phyloP scores from a whole-genome alignment of 441 rosid genomes.

The Erysimum cheiri region DNA sequence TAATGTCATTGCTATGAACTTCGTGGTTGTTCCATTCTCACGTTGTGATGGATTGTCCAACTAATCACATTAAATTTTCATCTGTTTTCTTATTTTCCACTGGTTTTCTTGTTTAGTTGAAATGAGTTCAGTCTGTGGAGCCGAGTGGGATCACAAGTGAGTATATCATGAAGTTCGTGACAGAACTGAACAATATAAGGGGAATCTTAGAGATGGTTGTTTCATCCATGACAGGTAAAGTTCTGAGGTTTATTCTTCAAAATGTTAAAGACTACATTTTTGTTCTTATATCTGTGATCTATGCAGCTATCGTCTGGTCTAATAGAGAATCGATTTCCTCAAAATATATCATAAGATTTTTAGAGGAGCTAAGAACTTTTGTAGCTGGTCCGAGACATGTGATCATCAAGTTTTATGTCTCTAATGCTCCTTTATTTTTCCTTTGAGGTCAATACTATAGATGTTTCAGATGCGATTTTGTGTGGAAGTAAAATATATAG shows the following conservation, averaged over 20 bases:
- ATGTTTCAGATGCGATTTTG: background rate
- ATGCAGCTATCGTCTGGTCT: background rate
- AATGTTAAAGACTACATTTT: background rate
- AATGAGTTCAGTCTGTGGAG: constrained; percentile 7
- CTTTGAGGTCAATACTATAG: background rate
- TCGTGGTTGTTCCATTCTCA: background rate
- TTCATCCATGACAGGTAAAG: constrained; percentile 22
- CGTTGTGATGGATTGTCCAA: background rate
- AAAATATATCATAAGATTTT: background rate
- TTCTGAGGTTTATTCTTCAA: background rate
- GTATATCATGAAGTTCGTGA: constrained; percentile 18
- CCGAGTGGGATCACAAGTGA: constrained; percentile 16
- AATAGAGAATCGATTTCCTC: background rate
- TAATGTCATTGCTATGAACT: background rate
- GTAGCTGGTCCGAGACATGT: constrained; percentile 15
- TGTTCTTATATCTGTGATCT: background rate
- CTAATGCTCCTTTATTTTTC: background rate
- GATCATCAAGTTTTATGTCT: background rate
- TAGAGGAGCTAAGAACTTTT: background rate
- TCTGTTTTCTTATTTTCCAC: background rate
- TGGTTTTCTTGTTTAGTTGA: constrained; percentile 26
- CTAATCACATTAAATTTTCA: background rate
- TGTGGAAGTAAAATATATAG: background rate
- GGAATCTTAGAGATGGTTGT: constrained; percentile 15
- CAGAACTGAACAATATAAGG: background rate